These are phyloP conservation scores for Xylaria longipes DNA, from an alignment of 495 filamentous ascomycete species.

Conservation along the genomic window DNA sequence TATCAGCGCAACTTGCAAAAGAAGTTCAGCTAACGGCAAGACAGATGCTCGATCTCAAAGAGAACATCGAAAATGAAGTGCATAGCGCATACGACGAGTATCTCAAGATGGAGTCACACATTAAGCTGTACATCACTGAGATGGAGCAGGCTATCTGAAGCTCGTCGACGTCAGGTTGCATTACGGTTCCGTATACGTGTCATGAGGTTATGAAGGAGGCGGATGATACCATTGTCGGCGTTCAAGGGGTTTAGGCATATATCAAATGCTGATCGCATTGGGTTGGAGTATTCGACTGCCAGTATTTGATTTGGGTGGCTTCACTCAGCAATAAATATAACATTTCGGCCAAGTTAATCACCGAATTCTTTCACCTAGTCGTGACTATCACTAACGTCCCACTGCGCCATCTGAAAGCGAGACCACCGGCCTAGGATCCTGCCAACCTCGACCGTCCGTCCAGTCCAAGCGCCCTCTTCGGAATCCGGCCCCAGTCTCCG, in stretches of 20 bases:
- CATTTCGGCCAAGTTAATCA: neutral
- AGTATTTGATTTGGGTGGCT: neutral
- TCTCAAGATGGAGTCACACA: slow-evolving; percentile 94
- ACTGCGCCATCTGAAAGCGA: slow-evolving; percentile 54
- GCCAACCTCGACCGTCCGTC: slow-evolving; percentile 69
- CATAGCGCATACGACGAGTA: slow-evolving; percentile 88
- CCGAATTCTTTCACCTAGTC: slow-evolving; percentile 30
- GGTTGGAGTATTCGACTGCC: neutral
- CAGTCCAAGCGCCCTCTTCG: slow-evolving; percentile 66
- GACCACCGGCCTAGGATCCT: slow-evolving; percentile 78
- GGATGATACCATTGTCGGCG: slow-evolving; percentile 42
- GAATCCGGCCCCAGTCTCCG: slow-evolving; percentile 50
- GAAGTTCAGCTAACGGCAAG: slow-evolving; percentile 42
- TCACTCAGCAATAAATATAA: neutral
- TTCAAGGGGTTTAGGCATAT: slow-evolving; percentile 30
- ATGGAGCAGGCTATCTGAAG: slow-evolving; percentile 89
- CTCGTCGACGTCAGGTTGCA: neutral
- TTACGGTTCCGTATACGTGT: slow-evolving; percentile 26
- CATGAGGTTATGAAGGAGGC: slow-evolving; percentile 34
- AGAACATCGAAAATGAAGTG: slow-evolving; percentile 94
- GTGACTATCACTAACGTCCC: slow-evolving; percentile 32
- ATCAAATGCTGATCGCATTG: neutral
- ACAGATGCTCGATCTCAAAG: slow-evolving; percentile 95
- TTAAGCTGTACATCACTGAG: slow-evolving; percentile 96
- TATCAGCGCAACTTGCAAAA: neutral